Evolutionary conservation across 345 rosid species (phyloP), one percentile per base, ranked within the genome.

Genomic region (Salix koriyanagi): DNA sequence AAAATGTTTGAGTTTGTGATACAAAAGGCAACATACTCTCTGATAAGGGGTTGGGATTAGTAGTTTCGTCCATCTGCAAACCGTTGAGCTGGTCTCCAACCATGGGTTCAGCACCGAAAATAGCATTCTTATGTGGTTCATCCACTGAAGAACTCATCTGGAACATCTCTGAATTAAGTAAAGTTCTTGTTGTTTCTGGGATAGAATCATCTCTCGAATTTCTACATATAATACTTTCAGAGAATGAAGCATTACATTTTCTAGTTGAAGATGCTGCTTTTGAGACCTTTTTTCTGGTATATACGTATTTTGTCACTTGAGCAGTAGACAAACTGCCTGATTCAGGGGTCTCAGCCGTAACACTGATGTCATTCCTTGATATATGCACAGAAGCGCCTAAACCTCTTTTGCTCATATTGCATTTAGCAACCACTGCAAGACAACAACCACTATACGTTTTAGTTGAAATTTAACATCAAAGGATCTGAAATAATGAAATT

Each of bases 141-240:
- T 79, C 84, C 48, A 44, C 77, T 76, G 82, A 76, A 69, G 83
- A 75, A 28, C 70, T 79, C 65, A 80, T 67, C 32, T 77, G 75
- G 70, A 72, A 79, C 77, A 70, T 61, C 75, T 83, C 85, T 61
- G 82, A 81, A 76, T 76, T 79, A 58, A 42, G 76, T 62, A 73
- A 69, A 62, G 54, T 32, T 80, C 80, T 75, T 26, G 67, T 65
- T 26, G 66, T 70, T 71, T 77, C 82, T 65, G 80, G 77, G 39
- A 70, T 60, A 68, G 48, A 73, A 82, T n/a, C 77, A 72, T 74
- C 81, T 75, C 67, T 79, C 72, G 69, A 70, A 56, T 77, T 80
- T 78, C 82, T 79, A 84, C 87, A 83, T 69, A 67, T 68, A n/a
- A 71, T 79, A 77, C 84, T 86, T 87, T 90, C 92, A 60, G 88